Base-by-base conservation (phyloP, 352 stramenopile species). In the Phytophthora pistaciae region DNA sequence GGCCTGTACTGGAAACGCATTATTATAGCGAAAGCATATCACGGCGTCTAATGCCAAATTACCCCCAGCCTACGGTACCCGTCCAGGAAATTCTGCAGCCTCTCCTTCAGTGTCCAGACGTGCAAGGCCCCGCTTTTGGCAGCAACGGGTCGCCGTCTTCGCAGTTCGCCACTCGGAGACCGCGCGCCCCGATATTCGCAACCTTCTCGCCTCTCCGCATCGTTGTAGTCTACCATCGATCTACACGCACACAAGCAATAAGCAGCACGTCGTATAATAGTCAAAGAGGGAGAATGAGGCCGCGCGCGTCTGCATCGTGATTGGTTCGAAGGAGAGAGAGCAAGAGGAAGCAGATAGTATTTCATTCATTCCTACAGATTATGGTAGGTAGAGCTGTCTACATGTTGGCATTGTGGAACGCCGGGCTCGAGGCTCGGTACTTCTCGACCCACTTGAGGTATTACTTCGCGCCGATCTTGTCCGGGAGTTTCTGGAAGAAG, bases 51-150 rank as follows among this genome's bases (percentile, higher is more conserved):
- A 25, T 27, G 36, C 14, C 42, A 23, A 50, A 50, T 11, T 23
- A 21, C 42, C 42, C 20, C 56, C 25, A 54, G 14, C 69, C 36
- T 64, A 88, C n/a, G n/a, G n/a, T n/a, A n/a, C 75, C 77, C 70
- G 44, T 85, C 79, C 46, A 89, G 65, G 54, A 89, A 83, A 33
- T 20, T 42, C 63, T 87, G 81, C 16, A 71, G 53, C 42, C 72
- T 74, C 75, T 89, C 79, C 49, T 85, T 87, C 38, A 63, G 62
- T 16, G 81, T 79, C 44, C 77, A 58, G 31, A 81, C 77, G 56
- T 87, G 79, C 23, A 87, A 40, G 58, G 79, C 66, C 36, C 82
- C 79, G 46, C 87, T 84, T n/a, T 54, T 70, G 44, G 55, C 44
- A 6, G 31, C 27, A 14, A 5, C 44, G 49, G 42, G 54, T 10